Evolutionary conservation across 148 eudicot species (phyloP).

Genomic region (Rhododendron ovatum): DNA sequence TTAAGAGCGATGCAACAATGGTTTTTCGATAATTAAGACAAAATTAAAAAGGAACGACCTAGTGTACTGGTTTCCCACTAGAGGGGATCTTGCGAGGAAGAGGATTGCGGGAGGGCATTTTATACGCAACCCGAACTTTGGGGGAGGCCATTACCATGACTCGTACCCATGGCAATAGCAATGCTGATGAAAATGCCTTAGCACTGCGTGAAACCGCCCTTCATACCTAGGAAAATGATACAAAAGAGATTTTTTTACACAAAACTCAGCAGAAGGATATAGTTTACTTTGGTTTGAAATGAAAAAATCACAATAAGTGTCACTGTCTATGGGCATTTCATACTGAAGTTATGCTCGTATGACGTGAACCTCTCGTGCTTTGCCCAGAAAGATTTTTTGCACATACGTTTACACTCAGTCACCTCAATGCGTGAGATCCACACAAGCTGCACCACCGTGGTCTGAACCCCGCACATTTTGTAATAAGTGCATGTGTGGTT

Average conservation of each 20-base stretch:
- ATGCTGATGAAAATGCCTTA: not conserved
- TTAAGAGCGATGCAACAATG: not conserved
- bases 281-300: not conserved
- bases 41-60: not conserved
- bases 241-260: not conserved
- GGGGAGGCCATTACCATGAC: not conserved
- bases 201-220: not conserved
- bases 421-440: not conserved
- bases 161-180: not conserved
- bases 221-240: not conserved
- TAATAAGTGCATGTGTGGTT: too few species aligned
- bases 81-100: not conserved
- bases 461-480: not conserved
- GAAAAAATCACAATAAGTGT: not conserved
- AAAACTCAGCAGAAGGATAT: not conserved
- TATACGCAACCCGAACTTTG: not conserved
- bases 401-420: not conserved
- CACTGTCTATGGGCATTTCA: not conserved
- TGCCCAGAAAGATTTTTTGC: not conserved
- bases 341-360: not conserved
- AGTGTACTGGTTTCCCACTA: not conserved
- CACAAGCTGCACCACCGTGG: not conserved
- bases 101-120: not conserved
- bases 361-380: not conserved
- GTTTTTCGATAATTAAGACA: not conserved